Percentiles rank a stretch among this genome's conserved stretches.
phyloP scores from a whole-genome alignment of 768 basidiomycete species.

The Lactarius hatsudake region DNA sequence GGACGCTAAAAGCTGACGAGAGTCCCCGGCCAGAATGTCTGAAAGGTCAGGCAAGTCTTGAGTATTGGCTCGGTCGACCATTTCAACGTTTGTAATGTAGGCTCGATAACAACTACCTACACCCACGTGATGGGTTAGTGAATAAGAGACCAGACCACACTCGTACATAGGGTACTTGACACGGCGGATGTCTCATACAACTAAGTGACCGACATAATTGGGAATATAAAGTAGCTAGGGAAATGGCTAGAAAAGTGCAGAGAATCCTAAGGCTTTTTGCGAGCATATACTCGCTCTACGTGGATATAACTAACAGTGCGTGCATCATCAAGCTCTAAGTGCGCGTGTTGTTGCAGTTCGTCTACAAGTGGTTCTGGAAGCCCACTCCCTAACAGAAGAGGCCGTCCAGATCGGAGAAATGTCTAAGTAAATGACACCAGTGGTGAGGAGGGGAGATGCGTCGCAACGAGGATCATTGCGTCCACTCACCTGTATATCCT shows the following conservation, averaged over 20 bases:
- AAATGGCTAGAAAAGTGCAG: not conserved
- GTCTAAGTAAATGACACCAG: constrained; percentile 39
- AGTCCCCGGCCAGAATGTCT: constrained; percentile 33
- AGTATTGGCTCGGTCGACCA: constrained; percentile 8
- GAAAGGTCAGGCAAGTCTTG: not conserved
- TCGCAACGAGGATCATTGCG: not conserved
- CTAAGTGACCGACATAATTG: not conserved
- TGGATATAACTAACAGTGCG: constrained; percentile 49
- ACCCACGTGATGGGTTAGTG: not conserved
- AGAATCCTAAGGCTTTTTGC: constrained; percentile 37
- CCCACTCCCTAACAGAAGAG: constrained; percentile 63
- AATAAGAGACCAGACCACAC: not conserved
- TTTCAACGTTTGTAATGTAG: not conserved
- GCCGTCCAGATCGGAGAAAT: constrained; percentile 64
- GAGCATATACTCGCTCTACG: constrained; percentile 60
- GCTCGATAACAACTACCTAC: not conserved
- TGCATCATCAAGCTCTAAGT: constrained; percentile 50
- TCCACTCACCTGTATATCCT: constrained; percentile 52
- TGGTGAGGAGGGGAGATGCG: constrained; percentile 6
- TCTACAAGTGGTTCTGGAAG: constrained; percentile 52
- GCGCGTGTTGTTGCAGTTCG: constrained; percentile 50
- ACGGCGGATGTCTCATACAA: constrained; percentile 13
- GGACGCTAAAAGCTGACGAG: constrained; percentile 45
- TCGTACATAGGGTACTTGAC: not conserved
- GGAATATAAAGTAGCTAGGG: constrained; percentile 4